Conservation (phyloP, 2,329 filamentous ascomycete species). For the Chrysoporthe deuterocubensis region DNA sequence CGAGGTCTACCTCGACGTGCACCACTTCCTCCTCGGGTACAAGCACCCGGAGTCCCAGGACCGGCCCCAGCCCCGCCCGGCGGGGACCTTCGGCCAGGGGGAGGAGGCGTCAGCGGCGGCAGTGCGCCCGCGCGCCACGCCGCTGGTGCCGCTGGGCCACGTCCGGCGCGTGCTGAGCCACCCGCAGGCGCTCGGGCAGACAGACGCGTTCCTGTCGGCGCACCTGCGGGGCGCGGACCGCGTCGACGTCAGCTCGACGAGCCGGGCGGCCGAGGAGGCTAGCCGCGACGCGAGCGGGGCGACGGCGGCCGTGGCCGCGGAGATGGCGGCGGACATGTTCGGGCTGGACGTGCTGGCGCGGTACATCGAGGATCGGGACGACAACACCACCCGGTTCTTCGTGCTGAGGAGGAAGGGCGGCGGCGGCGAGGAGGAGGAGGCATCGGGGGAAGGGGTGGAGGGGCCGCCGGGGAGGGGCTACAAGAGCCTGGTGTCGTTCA, state of each 20-base stretch:
- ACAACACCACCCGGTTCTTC: conserved; percentile 82
- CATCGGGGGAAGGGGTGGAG: conserved; percentile 2
- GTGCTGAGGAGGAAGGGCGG: conserved; percentile 52
- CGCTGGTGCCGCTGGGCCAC: conserved; percentile 57
- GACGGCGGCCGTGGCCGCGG: conserved; percentile 78
- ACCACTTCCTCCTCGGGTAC: conserved; percentile 80
- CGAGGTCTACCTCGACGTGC: conserved; percentile 85
- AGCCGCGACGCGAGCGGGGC: conserved; percentile 59
- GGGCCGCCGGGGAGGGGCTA: conserved; percentile 30
- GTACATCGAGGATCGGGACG: conserved; percentile 72
- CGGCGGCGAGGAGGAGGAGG: not conserved
- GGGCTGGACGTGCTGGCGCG: conserved; percentile 70
- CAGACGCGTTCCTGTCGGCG: conserved; percentile 71
- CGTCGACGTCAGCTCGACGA: conserved; percentile 84
- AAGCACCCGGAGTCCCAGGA: not conserved
- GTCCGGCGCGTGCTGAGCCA: conserved; percentile 86
- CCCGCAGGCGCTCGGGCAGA: conserved; percentile 95
- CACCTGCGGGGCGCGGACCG: conserved; percentile 76
- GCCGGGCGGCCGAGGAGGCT: conserved; percentile 79
- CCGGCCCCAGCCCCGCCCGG: not conserved
- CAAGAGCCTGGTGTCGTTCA: conserved; percentile 85
- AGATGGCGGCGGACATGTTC: conserved; percentile 71
- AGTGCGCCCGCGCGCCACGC: conserved; percentile 44
- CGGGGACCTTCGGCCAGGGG: conserved; percentile 22
- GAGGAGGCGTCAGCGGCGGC: not conserved